Evolutionary conservation across 2,329 filamentous ascomycete genomes (phyloP).

Genomic region (Epicoccum nigrum): DNA sequence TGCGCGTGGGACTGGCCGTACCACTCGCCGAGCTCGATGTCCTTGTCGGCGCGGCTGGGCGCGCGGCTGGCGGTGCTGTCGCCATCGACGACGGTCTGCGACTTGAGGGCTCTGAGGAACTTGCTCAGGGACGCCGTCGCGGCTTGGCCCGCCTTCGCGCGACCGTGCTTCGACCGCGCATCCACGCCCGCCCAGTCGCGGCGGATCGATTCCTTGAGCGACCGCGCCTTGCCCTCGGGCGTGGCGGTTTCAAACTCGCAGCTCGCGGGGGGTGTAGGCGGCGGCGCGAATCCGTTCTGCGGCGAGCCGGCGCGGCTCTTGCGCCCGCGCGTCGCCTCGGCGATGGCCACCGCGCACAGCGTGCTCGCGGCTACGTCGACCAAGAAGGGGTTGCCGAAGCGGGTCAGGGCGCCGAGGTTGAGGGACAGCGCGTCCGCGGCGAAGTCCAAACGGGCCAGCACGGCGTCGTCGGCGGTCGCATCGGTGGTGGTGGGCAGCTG

Average conservation of each 20-base stretch:
- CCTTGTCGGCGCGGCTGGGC: slow-evolving; percentile 32
- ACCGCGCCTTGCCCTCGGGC: slow-evolving; percentile 35
- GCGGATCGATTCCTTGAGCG: slow-evolving; percentile 39
- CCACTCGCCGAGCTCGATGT: slow-evolving; percentile 48
- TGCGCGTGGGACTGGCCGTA: slow-evolving; percentile 34
- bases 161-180: slow-evolving; percentile 18
- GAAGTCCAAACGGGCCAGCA: slow-evolving; percentile 55
- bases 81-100: slow-evolving; percentile 21
- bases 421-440: slow-evolving; percentile 49
- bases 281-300: slow-evolving; percentile 38
- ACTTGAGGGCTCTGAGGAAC: slow-evolving; percentile 28
- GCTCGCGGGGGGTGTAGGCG: slow-evolving; percentile 42
- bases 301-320: slow-evolving; percentile 23
- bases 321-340: slow-evolving; percentile 49
- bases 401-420: slow-evolving; percentile 52
- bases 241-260: slow-evolving; percentile 23
- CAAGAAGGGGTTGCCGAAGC: slow-evolving; percentile 53
- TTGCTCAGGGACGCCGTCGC: slow-evolving; percentile 29
- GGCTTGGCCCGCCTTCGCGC: slow-evolving; percentile 31
- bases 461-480: slow-evolving; percentile 44
- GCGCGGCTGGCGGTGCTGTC: neutral
- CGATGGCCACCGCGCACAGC: slow-evolving; percentile 53
- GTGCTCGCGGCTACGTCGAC: slow-evolving; percentile 53
- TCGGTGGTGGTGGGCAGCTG: slow-evolving; percentile 46
- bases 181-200: slow-evolving; percentile 41